Percentiles rank a stretch among this genome's conserved stretches.
phyloP scores from a whole-genome alignment of 371 early-diverging fungal species.

The Apophysomyces sp. region DNA sequence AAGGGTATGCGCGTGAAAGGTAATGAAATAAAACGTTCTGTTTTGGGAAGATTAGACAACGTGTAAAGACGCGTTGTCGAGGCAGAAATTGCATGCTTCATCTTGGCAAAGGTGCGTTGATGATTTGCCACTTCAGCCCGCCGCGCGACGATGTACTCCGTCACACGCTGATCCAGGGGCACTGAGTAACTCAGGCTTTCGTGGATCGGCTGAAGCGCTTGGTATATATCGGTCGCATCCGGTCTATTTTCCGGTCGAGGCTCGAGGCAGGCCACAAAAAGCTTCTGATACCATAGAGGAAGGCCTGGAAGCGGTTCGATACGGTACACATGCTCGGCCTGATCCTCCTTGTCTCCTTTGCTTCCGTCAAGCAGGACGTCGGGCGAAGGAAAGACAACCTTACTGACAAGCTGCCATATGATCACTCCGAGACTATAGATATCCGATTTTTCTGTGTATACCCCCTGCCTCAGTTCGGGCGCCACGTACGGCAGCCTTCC shows the following conservation, averaged over 20 bases:
- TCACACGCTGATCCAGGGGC: conserved; percentile 30
- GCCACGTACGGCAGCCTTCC: conserved; percentile 50
- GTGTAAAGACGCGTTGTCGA: conserved; percentile 46
- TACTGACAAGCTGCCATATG: conserved; percentile 50
- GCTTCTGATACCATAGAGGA: conserved; percentile 42
- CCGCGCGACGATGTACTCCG: conserved; percentile 41
- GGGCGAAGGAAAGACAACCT: conserved; percentile 49
- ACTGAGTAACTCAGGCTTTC: conserved; percentile 33
- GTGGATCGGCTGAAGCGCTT: conserved; percentile 38
- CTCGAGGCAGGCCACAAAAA: conserved; percentile 39
- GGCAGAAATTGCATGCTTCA: conserved; percentile 31
- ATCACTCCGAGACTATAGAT: conserved; percentile 46
- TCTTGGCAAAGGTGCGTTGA: conserved; percentile 35
- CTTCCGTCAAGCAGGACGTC: conserved; percentile 30
- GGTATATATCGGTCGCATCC: conserved; percentile 33
- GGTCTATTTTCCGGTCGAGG: conserved; percentile 44
- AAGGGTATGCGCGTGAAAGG: conserved; percentile 29
- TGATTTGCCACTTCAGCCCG: conserved; percentile 44
- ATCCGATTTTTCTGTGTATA: conserved; percentile 49
- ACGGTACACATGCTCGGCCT: conserved; percentile 36
- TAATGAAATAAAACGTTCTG: conserved; percentile 22
- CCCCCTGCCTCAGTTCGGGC: conserved; percentile 43
- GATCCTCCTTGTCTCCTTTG: background rate
- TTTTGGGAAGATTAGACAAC: conserved; percentile 34
- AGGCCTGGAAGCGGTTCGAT: conserved; percentile 41